A percentile compares a stretch with the other conserved stretches of the same genome.
Evolutionary conservation across 2,329 filamentous ascomycete genomes (phyloP).

Genomic region (Verticillium tricorpus): DNA sequence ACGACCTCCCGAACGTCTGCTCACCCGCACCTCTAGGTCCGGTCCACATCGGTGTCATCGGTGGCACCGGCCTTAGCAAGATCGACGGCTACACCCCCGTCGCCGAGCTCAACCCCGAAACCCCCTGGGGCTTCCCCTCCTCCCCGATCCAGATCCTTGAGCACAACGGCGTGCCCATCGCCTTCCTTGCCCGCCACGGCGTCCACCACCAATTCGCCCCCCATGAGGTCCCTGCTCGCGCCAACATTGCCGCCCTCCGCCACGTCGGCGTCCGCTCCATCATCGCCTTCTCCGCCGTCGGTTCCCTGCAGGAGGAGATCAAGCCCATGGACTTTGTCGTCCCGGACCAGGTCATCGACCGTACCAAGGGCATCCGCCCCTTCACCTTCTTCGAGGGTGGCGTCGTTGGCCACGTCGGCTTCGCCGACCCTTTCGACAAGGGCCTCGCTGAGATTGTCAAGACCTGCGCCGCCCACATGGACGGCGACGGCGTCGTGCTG

Average conservation of each 20-base stretch:
- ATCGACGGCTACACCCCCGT: constrained; percentile 84
- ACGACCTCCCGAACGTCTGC: neutral
- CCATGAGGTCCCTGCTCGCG: constrained; percentile 89
- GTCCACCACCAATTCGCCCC: constrained; percentile 83
- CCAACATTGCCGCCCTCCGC: constrained; percentile 97
- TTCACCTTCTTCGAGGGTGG: constrained; percentile 96
- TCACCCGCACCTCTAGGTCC: constrained; percentile 40
- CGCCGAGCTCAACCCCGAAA: constrained; percentile 69
- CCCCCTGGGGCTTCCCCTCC: constrained; percentile 82
- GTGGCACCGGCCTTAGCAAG: constrained; percentile 86
- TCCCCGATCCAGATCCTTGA: constrained; percentile 80
- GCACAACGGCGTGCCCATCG: constrained; percentile 76
- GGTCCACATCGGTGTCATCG: constrained; percentile 83
- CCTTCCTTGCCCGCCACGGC: constrained; percentile 93
- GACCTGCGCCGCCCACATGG: constrained; percentile 67
- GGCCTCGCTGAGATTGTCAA: constrained; percentile 72
- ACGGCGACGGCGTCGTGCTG: constrained; percentile 78
- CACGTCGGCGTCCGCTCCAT: constrained; percentile 84
- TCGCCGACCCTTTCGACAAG: constrained; percentile 91
- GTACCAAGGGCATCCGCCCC: constrained; percentile 88
- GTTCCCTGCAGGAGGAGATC: constrained; percentile 86
- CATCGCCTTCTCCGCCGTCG: constrained; percentile 93
- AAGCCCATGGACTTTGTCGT: constrained; percentile 95
- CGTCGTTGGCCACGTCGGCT: constrained; percentile 89
- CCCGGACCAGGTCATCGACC: constrained; percentile 94